phyloP scores from a whole-genome alignment of 176 grass and related monocot genomes.

The Triticum dicoccoides region DNA sequence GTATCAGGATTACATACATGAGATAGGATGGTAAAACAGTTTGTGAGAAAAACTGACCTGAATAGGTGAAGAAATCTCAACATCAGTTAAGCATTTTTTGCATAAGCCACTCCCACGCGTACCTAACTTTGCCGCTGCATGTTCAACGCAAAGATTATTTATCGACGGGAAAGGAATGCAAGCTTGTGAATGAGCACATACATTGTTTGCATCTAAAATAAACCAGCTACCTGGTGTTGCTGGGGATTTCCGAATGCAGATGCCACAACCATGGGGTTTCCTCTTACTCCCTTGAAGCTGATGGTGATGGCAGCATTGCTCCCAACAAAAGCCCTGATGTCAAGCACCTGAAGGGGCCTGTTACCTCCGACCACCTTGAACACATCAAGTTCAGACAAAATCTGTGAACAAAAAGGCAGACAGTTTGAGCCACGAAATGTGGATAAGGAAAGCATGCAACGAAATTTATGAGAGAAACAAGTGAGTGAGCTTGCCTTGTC shows the following conservation, averaged over 20 bases:
- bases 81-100: constrained; percentile 64
- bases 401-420: constrained; percentile 38
- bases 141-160: constrained; percentile 20
- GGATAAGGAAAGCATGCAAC: not conserved
- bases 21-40: constrained; percentile 8
- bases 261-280: constrained; percentile 70
- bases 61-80: constrained; percentile 47
- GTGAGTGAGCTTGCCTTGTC: constrained; percentile 65
- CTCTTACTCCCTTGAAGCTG: constrained; percentile 64
- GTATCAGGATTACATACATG: too few relatives aligned
- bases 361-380: too few relatives aligned
- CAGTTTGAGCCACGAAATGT: not conserved
- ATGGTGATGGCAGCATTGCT: constrained; percentile 37
- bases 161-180: not conserved
- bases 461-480: not conserved
- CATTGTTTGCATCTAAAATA: constrained; percentile 9
- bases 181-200: not conserved
- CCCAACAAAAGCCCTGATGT: too few relatives aligned
- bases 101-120: constrained; percentile 53
- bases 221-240: constrained; percentile 43
- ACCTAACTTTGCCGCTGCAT: constrained; percentile 19
- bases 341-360: too few relatives aligned
- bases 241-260: constrained; percentile 67
- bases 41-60: constrained; percentile 47
- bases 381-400: constrained; percentile 77